These are phyloP conservation scores for Strobilomyces dryophilus DNA, from an alignment of 768 basidiomycete genomes.

Conservation along the genomic window DNA sequence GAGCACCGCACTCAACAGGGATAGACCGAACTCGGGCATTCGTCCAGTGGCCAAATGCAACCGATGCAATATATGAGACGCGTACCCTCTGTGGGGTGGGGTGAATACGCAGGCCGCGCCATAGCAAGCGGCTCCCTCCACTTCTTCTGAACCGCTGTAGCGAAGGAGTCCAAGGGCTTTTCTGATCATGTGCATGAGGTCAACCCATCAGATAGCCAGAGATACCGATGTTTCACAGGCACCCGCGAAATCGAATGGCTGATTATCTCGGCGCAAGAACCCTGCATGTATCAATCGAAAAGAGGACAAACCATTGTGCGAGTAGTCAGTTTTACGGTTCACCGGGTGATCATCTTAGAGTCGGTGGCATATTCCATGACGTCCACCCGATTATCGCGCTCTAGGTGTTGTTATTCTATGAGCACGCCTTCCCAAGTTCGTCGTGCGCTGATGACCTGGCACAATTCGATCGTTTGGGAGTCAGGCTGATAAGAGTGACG, in stretches of 20 bases:
- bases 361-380: constrained; percentile 40
- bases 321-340: neutral
- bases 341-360: constrained; percentile 50
- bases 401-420: constrained; percentile 38
- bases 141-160: too few relatives aligned
- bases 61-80: too few relatives aligned
- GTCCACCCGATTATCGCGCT: constrained; percentile 38
- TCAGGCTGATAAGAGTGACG: too few relatives aligned
- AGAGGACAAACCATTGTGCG: neutral
- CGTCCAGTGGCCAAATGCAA: neutral
- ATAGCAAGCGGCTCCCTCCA: too few relatives aligned
- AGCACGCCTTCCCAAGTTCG: too few relatives aligned
- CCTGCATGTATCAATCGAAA: constrained; percentile 26
- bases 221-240: constrained; percentile 3
- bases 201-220: neutral
- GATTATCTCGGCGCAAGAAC: constrained; percentile 51
- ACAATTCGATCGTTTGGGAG: too few relatives aligned
- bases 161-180: too few relatives aligned
- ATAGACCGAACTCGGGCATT: neutral
- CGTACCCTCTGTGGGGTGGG: too few relatives aligned
- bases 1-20: neutral
- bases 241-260: constrained; percentile 11
- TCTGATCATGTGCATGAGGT: constrained; percentile 14
- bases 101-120: too few relatives aligned
- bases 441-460: too few relatives aligned